Conservation (phyloP, 768 basidiomycete species). For the Saitozyma podzolica region DNA sequence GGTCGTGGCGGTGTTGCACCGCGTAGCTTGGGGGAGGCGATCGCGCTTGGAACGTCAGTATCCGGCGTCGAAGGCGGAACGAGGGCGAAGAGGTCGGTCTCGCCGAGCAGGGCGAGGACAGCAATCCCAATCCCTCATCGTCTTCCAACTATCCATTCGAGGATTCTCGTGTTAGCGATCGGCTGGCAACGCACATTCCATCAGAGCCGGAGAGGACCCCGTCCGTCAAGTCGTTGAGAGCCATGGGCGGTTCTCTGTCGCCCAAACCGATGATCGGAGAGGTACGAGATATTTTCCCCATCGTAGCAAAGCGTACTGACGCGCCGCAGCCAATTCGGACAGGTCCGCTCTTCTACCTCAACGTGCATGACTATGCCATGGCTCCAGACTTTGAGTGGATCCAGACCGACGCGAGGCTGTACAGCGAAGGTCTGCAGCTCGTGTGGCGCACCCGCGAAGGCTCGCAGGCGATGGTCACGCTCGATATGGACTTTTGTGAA, state of each 20-base stretch:
- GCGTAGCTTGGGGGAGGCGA: slow-evolving; percentile 18
- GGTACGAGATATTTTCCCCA: slow-evolving; percentile 4
- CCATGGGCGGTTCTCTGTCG: background rate
- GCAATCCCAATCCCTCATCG: background rate
- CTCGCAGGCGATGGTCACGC: slow-evolving; percentile 77
- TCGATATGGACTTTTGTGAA: slow-evolving; percentile 78
- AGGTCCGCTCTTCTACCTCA: slow-evolving; percentile 85
- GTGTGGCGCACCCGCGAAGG: slow-evolving; percentile 85
- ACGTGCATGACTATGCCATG: slow-evolving; percentile 79
- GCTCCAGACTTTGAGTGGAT: slow-evolving; percentile 65
- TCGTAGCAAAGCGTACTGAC: background rate
- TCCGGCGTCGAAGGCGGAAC: slow-evolving; percentile 28
- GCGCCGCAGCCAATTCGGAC: slow-evolving; percentile 73
- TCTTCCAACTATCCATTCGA: background rate
- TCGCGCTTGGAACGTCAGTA: slow-evolving; percentile 43
- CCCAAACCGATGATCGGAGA: background rate
- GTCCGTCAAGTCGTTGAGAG: no score
- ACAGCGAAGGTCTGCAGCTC: slow-evolving; percentile 67
- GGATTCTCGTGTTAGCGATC: no score
- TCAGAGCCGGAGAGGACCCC: no score
- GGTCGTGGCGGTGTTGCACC: slow-evolving; percentile 17
- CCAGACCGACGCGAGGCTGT: slow-evolving; percentile 78
- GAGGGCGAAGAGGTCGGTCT: slow-evolving; percentile 20
- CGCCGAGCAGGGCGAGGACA: slow-evolving; percentile 30
- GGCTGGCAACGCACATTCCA: no score